Percentiles rank a stretch among this genome's conserved stretches.
These are phyloP conservation scores for Solanum aculeatissimum DNA, from an alignment of 305 asterid species.

Conservation along the genomic window DNA sequence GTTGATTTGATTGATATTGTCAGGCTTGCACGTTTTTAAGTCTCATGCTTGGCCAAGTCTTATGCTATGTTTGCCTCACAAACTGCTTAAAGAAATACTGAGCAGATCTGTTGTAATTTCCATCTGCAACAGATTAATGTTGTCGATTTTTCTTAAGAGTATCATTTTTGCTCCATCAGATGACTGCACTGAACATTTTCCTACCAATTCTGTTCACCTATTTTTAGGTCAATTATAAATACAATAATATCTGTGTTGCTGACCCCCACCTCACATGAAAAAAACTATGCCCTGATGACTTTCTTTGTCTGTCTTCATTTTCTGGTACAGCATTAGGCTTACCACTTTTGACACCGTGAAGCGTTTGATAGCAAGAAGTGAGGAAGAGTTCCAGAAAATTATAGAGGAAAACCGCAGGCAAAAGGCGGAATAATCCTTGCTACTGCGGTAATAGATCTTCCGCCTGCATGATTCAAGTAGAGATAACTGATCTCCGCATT, in stretches of 20 bases:
- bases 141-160: not conserved
- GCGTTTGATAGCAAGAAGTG: slow-evolving; percentile 55
- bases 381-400: slow-evolving; percentile 52
- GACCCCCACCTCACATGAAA: not conserved
- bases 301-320: not conserved
- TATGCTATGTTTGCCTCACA: not conserved
- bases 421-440: slow-evolving; percentile 18
- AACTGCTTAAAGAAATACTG: not conserved
- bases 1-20: not conserved
- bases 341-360: slow-evolving; percentile 72
- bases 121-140: not conserved
- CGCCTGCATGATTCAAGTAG: not conserved
- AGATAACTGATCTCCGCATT: not conserved
- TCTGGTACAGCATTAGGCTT: slow-evolving; percentile 66
- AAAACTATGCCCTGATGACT: not conserved
- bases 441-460: slow-evolving; percentile 12
- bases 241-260: not conserved
- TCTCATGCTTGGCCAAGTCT: not conserved
- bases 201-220: not conserved
- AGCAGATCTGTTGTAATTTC: not conserved
- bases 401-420: slow-evolving; percentile 44
- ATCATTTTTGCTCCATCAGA: not conserved
- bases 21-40: not conserved
- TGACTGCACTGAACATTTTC: not conserved
- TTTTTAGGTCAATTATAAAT: not conserved